phyloP scores from a whole-genome alignment of 805 yeast species.

The Lipomyces spencermartinsiae region DNA sequence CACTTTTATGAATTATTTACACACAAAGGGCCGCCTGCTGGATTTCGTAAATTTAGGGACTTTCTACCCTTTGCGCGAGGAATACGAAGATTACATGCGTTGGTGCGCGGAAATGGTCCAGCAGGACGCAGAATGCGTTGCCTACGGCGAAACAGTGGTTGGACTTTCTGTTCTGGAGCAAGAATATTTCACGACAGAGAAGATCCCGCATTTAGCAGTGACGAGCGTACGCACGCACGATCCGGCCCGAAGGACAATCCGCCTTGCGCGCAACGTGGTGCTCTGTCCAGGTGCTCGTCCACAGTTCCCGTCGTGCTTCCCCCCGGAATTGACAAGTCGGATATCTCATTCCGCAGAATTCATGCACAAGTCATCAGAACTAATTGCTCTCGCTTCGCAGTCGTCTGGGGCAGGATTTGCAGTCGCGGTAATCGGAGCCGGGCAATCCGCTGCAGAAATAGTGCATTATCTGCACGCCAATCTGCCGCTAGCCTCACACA shows the following conservation, averaged over 20 bases:
- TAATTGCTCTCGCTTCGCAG: constrained; percentile 3
- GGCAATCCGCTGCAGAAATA: constrained; percentile 43
- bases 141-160: constrained; percentile 31
- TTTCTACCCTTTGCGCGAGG: constrained; percentile 41
- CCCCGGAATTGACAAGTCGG: constrained; percentile 5
- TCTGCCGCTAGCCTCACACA: constrained; percentile 18
- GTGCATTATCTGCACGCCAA: constrained; percentile 21
- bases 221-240: neutral
- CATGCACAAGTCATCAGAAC: constrained; percentile 16
- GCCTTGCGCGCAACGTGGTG: constrained; percentile 33
- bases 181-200: neutral
- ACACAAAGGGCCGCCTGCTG: constrained; percentile 33
- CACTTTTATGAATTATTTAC: constrained; percentile 41
- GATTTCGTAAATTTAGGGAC: constrained; percentile 38
- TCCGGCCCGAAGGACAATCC: neutral
- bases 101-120: constrained; percentile 39
- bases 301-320: constrained; percentile 31
- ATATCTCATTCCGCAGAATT: constrained; percentile 37
- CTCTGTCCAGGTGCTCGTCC: constrained; percentile 40
- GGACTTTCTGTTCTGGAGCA: constrained; percentile 11
- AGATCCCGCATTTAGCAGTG: neutral
- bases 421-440: constrained; percentile 41
- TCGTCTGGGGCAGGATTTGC: neutral
- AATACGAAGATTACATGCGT: constrained; percentile 41
- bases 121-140: constrained; percentile 31